Evolutionary conservation across 2,329 filamentous ascomycete genomes (phyloP).

Genomic region (Pochonia chlamydosporia): DNA sequence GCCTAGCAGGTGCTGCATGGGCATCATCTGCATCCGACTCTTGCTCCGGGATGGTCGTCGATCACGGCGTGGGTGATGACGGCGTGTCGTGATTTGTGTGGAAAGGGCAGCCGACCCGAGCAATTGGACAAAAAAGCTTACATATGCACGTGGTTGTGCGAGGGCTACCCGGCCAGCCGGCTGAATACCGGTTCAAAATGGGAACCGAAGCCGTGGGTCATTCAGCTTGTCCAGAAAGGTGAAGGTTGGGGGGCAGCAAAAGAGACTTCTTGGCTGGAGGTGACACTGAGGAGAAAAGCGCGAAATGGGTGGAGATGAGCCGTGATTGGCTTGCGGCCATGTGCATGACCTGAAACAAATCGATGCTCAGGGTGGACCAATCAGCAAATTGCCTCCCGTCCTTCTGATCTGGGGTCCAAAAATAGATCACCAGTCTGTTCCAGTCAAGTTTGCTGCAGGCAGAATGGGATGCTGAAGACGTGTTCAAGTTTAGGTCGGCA

Average conservation of each 20-base stretch:
- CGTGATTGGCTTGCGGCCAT: slow-evolving; percentile 12
- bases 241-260: too few relatives aligned
- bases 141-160: neutral
- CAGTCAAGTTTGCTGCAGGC: too few relatives aligned
- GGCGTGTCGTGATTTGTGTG: neutral
- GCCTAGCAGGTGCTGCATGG: slow-evolving; percentile 4
- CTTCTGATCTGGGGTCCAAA: slow-evolving; percentile 9
- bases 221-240: too few relatives aligned
- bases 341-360: slow-evolving; percentile 18
- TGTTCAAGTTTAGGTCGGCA: too few relatives aligned
- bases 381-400: slow-evolving; percentile 7
- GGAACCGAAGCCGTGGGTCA: too few relatives aligned
- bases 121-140: neutral
- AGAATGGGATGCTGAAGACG: too few relatives aligned
- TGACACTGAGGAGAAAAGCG: too few relatives aligned
- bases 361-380: slow-evolving; percentile 9
- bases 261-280: too few relatives aligned
- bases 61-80: neutral
- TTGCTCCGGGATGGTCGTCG: neutral
- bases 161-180: neutral
- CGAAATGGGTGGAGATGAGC: neutral
- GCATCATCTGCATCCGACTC: slow-evolving; percentile 5
- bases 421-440: slow-evolving; percentile 11
- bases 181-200: slow-evolving; percentile 1
- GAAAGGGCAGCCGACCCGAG: neutral